Conservation (phyloP, 768 basidiomycete genomes). For the Russula griseocarnosa region DNA sequence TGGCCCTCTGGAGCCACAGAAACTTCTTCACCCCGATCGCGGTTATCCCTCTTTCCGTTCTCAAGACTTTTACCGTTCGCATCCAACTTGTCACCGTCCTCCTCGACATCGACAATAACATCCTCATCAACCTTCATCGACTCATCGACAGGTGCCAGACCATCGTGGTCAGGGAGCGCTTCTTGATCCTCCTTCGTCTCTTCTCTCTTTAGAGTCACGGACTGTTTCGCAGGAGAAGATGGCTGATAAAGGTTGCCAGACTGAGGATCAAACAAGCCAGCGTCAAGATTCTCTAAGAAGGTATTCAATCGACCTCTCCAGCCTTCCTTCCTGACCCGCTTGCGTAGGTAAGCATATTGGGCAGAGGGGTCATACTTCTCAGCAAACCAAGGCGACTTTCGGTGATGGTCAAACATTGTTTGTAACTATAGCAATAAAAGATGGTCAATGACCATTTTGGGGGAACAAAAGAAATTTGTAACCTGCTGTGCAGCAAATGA, state of each 20-base stretch:
- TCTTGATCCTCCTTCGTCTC: constrained; percentile 41
- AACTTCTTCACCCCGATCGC: constrained; percentile 58
- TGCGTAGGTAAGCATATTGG: constrained; percentile 67
- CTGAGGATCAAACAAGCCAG: constrained; percentile 82
- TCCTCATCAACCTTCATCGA: constrained; percentile 75
- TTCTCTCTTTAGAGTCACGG: constrained; percentile 39
- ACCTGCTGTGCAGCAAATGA: constrained; percentile 86
- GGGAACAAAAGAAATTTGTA: constrained; percentile 27
- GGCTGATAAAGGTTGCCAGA: constrained; percentile 54
- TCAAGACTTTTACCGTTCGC: constrained; percentile 50
- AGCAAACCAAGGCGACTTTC: constrained; percentile 93
- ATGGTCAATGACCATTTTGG: constrained; percentile 10
- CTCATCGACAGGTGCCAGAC: constrained; percentile 45
- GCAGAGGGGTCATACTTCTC: constrained; percentile 87
- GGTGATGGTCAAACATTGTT: constrained; percentile 93
- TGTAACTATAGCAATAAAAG: constrained; percentile 56
- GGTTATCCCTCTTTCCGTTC: constrained; percentile 49
- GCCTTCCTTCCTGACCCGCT: constrained; percentile 76
- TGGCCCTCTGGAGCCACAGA: constrained; percentile 68
- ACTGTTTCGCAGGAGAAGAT: constrained; percentile 51
- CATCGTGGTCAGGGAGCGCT: constrained; percentile 28
- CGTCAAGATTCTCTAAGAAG: constrained; percentile 77
- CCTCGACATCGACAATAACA: constrained; percentile 67
- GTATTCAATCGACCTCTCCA: constrained; percentile 70
- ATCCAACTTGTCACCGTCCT: constrained; percentile 63